Evolutionary conservation across 2,329 filamentous ascomycete species (phyloP).

Genomic region (Ceratocystis harringtonii): DNA sequence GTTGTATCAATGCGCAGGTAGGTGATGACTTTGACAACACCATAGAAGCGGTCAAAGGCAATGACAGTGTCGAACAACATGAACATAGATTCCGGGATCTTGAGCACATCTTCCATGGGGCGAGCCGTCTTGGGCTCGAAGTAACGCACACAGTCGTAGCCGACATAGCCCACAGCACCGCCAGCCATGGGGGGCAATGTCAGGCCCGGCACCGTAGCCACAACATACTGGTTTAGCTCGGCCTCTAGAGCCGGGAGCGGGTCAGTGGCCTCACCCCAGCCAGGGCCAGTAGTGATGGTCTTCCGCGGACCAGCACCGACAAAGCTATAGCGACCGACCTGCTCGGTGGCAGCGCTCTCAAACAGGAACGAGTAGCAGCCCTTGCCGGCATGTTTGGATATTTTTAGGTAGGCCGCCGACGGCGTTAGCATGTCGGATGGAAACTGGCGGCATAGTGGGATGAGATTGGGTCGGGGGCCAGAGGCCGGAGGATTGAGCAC

Average conservation of each 20-base stretch:
- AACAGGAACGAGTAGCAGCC: conserved; percentile 84
- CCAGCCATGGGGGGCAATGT: conserved; percentile 75
- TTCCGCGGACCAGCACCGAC: conserved; percentile 69
- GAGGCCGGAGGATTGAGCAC: conserved; percentile 26
- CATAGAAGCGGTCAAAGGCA: conserved; percentile 88
- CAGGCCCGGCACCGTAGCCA: conserved; percentile 70
- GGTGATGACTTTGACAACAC: conserved; percentile 83
- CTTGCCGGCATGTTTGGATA: conserved; percentile 50
- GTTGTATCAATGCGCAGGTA: conserved; percentile 59
- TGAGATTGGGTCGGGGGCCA: conserved; percentile 45
- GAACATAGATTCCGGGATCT: conserved; percentile 86
- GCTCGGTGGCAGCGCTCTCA: conserved; percentile 88
- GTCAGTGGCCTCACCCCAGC: conserved; percentile 70
- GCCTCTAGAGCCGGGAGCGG: conserved; percentile 69
- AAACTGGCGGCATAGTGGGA: conserved; percentile 72
- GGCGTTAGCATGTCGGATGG: conserved; percentile 88
- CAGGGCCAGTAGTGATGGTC: conserved; percentile 72
- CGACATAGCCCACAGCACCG: conserved; percentile 89
- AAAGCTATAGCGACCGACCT: conserved; percentile 89
- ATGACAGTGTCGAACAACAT: conserved; percentile 95
- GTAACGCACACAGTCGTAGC: conserved; percentile 93
- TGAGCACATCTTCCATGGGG: conserved; percentile 71
- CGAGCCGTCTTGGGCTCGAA: conserved; percentile 95
- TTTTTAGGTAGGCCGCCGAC: conserved; percentile 86
- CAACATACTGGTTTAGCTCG: conserved; percentile 63